phyloP scores from a whole-genome alignment of 352 stramenopile genomes.

The Pseudoperonospora humuli region DNA sequence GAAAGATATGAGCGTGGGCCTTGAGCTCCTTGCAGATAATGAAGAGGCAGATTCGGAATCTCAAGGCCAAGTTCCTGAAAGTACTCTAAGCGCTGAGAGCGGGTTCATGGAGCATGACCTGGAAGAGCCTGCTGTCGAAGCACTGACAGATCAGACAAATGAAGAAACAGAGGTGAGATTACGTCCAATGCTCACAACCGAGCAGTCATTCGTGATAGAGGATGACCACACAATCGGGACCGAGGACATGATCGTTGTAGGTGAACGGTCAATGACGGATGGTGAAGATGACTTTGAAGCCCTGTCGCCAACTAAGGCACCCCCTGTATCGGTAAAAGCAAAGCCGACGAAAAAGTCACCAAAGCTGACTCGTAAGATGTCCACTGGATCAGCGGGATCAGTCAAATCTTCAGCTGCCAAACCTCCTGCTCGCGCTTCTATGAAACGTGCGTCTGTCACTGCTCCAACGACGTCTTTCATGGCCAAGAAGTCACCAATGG shows the following conservation, averaged over 20 bases:
- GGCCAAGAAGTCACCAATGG: conserved; percentile 18
- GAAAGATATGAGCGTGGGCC: background rate
- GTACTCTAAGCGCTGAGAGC: background rate
- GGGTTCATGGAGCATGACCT: conserved; percentile 7
- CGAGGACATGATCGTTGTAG: conserved; percentile 55
- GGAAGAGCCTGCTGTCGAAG: background rate
- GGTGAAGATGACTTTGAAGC: conserved; percentile 42
- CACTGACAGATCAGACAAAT: conserved; percentile 7
- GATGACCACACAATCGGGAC: conserved; percentile 47
- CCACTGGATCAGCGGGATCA: conserved; percentile 18
- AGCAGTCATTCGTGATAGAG: conserved; percentile 62
- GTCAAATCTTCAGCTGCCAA: conserved; percentile 12
- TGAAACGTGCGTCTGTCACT: conserved; percentile 24
- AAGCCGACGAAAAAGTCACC: conserved; percentile 6
- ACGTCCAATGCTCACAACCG: conserved; percentile 53
- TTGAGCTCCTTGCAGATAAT: background rate
- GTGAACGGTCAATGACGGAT: conserved; percentile 46
- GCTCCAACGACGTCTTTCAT: conserved; percentile 23
- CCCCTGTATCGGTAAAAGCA: too few relatives aligned
- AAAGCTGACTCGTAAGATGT: conserved; percentile 20
- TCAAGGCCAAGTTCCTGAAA: background rate
- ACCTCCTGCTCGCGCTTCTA: conserved; percentile 11
- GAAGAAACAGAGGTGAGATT: conserved; percentile 8
- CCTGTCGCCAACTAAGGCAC: conserved; percentile 2
- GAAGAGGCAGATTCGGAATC: background rate